Conservation (phyloP, 164 flowering plant species). For the Annona squamosa region DNA sequence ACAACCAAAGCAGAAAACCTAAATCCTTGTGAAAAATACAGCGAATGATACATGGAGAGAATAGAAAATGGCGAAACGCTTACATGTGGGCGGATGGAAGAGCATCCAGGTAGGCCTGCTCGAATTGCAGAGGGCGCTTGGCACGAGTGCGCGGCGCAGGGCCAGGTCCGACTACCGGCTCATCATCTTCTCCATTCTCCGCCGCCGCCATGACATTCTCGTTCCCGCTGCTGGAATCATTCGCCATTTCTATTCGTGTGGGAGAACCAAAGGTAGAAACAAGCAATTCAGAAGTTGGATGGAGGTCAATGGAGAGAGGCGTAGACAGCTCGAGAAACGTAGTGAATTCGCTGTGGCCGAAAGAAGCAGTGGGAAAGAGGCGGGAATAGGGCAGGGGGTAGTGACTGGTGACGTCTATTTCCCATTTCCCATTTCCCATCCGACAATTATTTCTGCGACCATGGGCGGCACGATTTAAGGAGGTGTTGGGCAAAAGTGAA, state of each 20-base stretch:
- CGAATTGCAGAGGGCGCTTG: conserved; percentile 95
- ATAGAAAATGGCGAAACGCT: neutral
- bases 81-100: conserved; percentile 95
- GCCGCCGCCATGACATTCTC: conserved; percentile 1
- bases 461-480: too few relatives aligned
- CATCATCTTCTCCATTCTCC: conserved; percentile 35
- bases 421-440: too few relatives aligned
- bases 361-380: too few relatives aligned
- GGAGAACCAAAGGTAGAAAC: too few relatives aligned
- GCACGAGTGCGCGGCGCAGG: conserved; percentile 58
- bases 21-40: neutral
- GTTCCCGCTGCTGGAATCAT: conserved; percentile 13
- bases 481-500: too few relatives aligned
- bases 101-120: conserved; percentile 80
- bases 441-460: too few relatives aligned
- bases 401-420: too few relatives aligned
- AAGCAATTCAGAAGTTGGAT: too few relatives aligned
- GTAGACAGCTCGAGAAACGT: too few relatives aligned
- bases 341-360: too few relatives aligned
- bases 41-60: neutral
- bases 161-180: conserved; percentile 63
- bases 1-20: neutral
- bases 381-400: too few relatives aligned
- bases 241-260: neutral
- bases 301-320: too few relatives aligned